Evolutionary conservation across 2,329 filamentous ascomycete species (phyloP).

Genomic region (Colletotrichum sp.): DNA sequence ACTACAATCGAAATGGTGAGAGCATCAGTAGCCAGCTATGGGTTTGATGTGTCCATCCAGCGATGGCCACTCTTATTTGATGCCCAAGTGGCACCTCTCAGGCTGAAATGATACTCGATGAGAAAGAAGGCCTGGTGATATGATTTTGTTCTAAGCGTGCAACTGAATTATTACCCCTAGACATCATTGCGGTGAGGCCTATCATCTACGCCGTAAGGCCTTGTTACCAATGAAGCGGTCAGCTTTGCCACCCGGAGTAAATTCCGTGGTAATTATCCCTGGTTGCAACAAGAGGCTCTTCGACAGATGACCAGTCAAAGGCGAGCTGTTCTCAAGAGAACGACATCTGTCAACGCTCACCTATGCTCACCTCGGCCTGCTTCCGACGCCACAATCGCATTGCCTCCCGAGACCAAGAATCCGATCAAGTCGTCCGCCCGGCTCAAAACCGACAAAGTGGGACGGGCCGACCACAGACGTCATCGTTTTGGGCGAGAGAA

Average conservation of each 20-base stretch:
- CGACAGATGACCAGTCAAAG: not conserved
- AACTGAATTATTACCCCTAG: not conserved
- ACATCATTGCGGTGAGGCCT: not conserved
- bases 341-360: not conserved
- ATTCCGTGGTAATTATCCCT: not conserved
- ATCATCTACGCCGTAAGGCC: not conserved
- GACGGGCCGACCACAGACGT: not conserved
- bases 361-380: not conserved
- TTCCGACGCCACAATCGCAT: not conserved
- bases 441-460: not conserved
- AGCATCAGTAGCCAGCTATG: not conserved
- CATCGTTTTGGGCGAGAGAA: not conserved
- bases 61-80: not conserved
- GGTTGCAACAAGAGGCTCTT: not conserved
- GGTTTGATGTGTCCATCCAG: not conserved
- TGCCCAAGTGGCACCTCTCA: not conserved
- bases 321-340: not conserved
- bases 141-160: not conserved
- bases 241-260: not conserved
- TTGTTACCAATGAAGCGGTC: not conserved
- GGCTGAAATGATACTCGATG: not conserved
- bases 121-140: not conserved
- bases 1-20: not conserved
- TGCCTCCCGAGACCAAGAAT: not conserved
- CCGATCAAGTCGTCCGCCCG: not conserved